Base-by-base conservation (phyloP, 2,329 filamentous ascomycete species). In the Pyrenophora teres region DNA sequence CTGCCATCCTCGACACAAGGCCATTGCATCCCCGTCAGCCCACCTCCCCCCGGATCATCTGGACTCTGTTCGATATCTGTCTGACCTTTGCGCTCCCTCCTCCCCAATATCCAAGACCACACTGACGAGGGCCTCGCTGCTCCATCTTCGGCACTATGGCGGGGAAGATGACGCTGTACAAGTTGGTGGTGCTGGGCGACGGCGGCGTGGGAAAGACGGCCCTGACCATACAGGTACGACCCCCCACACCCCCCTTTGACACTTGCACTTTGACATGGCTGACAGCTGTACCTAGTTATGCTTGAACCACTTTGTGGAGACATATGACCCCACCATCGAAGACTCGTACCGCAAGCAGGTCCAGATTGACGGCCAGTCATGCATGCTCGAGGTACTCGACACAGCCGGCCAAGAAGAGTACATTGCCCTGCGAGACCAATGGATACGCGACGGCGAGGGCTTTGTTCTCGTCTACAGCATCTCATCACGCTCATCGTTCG, bases 391-490 rank as follows among this genome's bases (percentile, higher is more conserved):
- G 76, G 92, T 96, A 40, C 84, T 97, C 68, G 94, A 99, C 78
- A 99, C 94, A 47, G 94, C 94, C 45, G 94, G 94, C 51, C 94
- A 99, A 76, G 94, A 99, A 78, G 94, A 99, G 78, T 99, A 97
- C 77, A 97, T 93, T 59, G 94, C 94, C 40, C 80, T 97, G 68
- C 85, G 94, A 70, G 94, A 97, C 74, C 94, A 97, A 79, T 97
- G 93, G 93, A 97, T 97, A 74, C 87, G 94, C 65, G 93, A 97
- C 71, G 93, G 94, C 62, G 94, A 99, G 75, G 94, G 94, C 16
- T 97, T 97, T 72, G 90, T 99, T 25, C 83, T 99, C 56, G 94
- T 99, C 60, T 97, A 99, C 81, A 96, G 92, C 80, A 97, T 99
- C 77, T 96, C 94, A 12, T 97, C 93, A 45, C 88, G 94, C 68